A percentile compares a stretch with the other conserved stretches of the same genome.
Evolutionary conservation across 2,329 filamentous ascomycete species (phyloP).

Genomic region (Aspergillus spinulosporus): DNA sequence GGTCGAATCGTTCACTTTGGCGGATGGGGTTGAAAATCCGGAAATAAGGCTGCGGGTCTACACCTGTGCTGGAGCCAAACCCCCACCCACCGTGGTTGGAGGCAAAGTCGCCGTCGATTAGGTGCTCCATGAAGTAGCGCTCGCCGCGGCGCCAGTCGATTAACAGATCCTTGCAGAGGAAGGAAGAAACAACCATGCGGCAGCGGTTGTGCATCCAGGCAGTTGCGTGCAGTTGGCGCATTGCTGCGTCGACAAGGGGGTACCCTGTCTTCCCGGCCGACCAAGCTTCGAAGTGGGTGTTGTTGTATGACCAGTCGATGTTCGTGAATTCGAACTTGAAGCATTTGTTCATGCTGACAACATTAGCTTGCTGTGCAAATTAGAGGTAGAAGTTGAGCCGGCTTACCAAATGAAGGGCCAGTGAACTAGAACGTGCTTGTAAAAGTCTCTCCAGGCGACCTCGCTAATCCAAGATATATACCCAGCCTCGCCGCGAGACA

Average conservation of each 20-base stretch:
- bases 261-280: conserved; percentile 72
- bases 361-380: conserved; percentile 12
- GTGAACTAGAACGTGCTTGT: conserved; percentile 78
- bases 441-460: conserved; percentile 84
- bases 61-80: conserved; percentile 66
- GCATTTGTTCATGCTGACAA: conserved; percentile 65
- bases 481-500: conserved; percentile 68
- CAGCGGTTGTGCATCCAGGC: conserved; percentile 84
- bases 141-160: conserved; percentile 84
- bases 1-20: conserved; percentile 85
- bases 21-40: conserved; percentile 83
- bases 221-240: conserved; percentile 69
- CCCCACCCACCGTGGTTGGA: conserved; percentile 74
- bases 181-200: conserved; percentile 81
- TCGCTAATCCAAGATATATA: conserved; percentile 77
- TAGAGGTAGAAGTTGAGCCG: neutral
- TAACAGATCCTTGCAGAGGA: conserved; percentile 75
- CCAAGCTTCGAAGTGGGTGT: conserved; percentile 71
- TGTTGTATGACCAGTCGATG: conserved; percentile 77
- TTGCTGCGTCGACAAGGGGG: conserved; percentile 82
- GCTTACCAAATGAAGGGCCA: conserved; percentile 69
- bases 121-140: conserved; percentile 76
- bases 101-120: conserved; percentile 78
- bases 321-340: conserved; percentile 84
- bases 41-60: conserved; percentile 88